These are phyloP conservation scores for Vitis rupestris DNA, from an alignment of 164 flowering plant genomes.

Conservation along the genomic window DNA sequence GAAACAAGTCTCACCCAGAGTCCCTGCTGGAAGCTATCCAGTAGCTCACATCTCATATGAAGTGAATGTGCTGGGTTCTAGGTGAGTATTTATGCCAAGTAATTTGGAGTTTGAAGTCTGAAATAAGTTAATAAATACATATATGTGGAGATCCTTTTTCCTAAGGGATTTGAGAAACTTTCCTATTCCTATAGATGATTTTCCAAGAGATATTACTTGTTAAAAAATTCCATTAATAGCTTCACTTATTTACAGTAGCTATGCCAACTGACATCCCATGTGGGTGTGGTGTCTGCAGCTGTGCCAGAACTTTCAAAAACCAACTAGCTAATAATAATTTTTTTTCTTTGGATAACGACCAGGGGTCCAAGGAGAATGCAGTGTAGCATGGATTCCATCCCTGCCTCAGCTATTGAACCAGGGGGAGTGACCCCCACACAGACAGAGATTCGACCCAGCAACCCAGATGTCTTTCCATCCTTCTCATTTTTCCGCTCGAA, in stretches of 20 bases:
- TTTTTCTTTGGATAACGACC: constrained; percentile 12
- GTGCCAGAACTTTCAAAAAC: neutral
- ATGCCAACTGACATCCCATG: no score
- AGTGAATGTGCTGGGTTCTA: constrained; percentile 70
- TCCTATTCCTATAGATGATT: no score
- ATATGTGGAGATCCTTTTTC: no score
- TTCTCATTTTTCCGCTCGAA: constrained; percentile 52
- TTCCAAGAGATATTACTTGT: no score
- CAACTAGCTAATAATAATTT: neutral
- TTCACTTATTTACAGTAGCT: no score
- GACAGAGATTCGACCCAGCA: constrained; percentile 46
- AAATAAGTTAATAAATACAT: no score
- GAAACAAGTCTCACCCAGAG: constrained; percentile 66
- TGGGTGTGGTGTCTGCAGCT: no score
- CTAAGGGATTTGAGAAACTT: no score
- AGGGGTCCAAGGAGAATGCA: constrained; percentile 85
- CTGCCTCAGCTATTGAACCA: constrained; percentile 54
- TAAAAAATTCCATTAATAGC: no score
- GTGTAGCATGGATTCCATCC: constrained; percentile 61
- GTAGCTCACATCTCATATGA: constrained; percentile 71
- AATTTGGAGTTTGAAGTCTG: neutral
- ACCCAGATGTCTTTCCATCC: constrained; percentile 44
- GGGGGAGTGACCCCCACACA: constrained; percentile 77
- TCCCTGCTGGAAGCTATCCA: constrained; percentile 67
- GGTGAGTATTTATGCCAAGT: constrained; percentile 34